Evolutionary conservation across 768 basidiomycete genomes (phyloP).

Genomic region (Antrodiella citrinella): DNA sequence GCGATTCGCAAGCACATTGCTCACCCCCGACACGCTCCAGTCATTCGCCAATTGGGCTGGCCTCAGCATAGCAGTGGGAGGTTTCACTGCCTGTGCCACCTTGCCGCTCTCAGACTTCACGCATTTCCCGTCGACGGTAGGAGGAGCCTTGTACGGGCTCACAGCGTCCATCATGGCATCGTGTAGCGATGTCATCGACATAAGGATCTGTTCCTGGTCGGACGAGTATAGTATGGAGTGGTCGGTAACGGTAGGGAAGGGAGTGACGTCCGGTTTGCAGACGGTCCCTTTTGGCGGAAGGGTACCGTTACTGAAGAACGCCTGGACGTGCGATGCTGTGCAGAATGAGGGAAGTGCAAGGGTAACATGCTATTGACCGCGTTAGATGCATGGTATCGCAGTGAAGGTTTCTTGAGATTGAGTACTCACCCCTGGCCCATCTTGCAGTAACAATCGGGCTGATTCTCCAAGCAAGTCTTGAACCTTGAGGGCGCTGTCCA

Average conservation of each 20-base stretch:
- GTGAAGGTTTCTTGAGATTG: not conserved
- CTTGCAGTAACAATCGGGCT: slow-evolving; percentile 20
- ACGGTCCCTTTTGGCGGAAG: slow-evolving; percentile 18
- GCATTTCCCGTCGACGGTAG: too few species aligned
- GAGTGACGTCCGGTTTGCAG: slow-evolving; percentile 14
- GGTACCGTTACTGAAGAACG: slow-evolving; percentile 22
- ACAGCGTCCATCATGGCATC: not conserved
- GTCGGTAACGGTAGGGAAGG: slow-evolving; percentile 12
- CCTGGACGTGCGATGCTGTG: slow-evolving; percentile 13
- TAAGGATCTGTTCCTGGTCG: not conserved
- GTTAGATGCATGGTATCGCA: not conserved
- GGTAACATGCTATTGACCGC: slow-evolving; percentile 15
- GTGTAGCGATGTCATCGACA: not conserved
- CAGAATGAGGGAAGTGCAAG: slow-evolving; percentile 19
- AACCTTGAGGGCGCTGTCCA: slow-evolving; percentile 17
- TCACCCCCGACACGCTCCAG: too few species aligned
- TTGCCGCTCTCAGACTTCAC: too few species aligned
- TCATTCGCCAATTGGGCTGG: too few species aligned
- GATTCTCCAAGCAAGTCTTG: slow-evolving; percentile 17
- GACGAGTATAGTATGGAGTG: not conserved
- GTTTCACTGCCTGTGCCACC: too few species aligned
- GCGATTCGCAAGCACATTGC: too few species aligned
- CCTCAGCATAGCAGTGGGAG: too few species aligned
- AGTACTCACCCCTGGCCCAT: slow-evolving; percentile 20
- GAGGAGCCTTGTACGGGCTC: too few species aligned